Percentiles rank a stretch among this genome's conserved stretches.
These are phyloP conservation scores for Pseudonitzschia pungens DNA, from an alignment of 108 stramenopile species.

Conservation along the genomic window DNA sequence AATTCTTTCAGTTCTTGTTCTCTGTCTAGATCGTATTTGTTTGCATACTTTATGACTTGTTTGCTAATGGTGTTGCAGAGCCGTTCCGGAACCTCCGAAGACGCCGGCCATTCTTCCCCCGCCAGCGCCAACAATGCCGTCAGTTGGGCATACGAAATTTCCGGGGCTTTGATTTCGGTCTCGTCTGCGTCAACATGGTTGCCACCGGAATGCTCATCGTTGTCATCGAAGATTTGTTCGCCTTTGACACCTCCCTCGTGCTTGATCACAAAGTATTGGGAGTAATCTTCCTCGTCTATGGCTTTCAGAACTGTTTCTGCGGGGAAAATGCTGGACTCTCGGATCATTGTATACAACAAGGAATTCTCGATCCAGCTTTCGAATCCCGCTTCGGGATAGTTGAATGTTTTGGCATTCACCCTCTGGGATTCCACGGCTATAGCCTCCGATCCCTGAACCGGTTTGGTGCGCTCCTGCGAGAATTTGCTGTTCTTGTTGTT, in stretches of 20 bases:
- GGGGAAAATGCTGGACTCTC: constrained; percentile 45
- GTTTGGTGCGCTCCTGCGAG: constrained; percentile 1
- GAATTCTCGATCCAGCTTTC: constrained; percentile 51
- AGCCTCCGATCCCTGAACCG: constrained; percentile 19
- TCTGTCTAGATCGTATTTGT: constrained; percentile 41
- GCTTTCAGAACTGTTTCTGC: constrained; percentile 42
- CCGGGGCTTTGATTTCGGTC: not conserved
- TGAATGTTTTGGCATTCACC: constrained; percentile 25
- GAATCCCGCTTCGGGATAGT: constrained; percentile 51
- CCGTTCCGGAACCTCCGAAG: constrained; percentile 14
- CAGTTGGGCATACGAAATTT: constrained; percentile 58
- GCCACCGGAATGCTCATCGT: not conserved
- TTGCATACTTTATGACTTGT: constrained; percentile 44
- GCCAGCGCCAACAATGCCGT: constrained; percentile 55
- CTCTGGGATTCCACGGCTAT: constrained; percentile 8
- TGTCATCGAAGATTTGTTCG: not conserved
- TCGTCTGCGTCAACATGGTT: not conserved
- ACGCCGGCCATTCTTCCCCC: constrained; percentile 47
- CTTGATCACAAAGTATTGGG: constrained; percentile 25
- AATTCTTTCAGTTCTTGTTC: constrained; percentile 48
- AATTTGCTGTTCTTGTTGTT: not conserved
- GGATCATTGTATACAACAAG: constrained; percentile 43
- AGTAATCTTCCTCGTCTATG: constrained; percentile 58
- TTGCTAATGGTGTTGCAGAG: constrained; percentile 46
- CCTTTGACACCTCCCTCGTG: not conserved